A percentile compares a stretch with the other conserved stretches of the same genome.
These are phyloP conservation scores for Hypoxylon sp. DNA, from an alignment of 2,329 filamentous ascomycete genomes.

Conservation along the genomic window DNA sequence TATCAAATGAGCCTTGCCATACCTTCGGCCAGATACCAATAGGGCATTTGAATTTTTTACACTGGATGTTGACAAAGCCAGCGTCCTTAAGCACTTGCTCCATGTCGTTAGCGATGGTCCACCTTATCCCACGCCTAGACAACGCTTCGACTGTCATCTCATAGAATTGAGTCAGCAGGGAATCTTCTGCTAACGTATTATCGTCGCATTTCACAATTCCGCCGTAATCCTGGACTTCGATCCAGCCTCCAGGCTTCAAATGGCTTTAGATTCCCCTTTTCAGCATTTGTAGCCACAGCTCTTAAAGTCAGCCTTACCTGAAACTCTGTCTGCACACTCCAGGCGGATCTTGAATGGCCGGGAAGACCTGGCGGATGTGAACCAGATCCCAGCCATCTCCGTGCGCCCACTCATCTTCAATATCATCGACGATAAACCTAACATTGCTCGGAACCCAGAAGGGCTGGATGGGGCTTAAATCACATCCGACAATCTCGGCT, in stretches of 20 bases:
- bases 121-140: constrained; percentile 36
- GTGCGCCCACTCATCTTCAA: constrained; percentile 63
- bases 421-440: constrained; percentile 68
- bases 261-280: constrained; percentile 42
- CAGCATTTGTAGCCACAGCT: constrained; percentile 4
- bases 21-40: constrained; percentile 58
- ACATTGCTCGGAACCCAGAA: constrained; percentile 64
- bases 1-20: background rate
- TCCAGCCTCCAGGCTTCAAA: constrained; percentile 47
- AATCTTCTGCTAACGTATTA: constrained; percentile 37
- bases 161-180: constrained; percentile 38
- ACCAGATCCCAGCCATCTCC: constrained; percentile 66
- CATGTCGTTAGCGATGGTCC: constrained; percentile 42
- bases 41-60: constrained; percentile 53
- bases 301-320: constrained; percentile 12
- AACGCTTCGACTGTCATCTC: constrained; percentile 34
- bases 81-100: constrained; percentile 35
- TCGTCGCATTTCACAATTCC: constrained; percentile 46
- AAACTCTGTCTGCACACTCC: constrained; percentile 26
- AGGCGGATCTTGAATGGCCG: constrained; percentile 60
- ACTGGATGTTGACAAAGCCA: constrained; percentile 48
- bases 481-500: constrained; percentile 46
- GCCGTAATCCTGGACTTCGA: constrained; percentile 48
- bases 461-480: constrained; percentile 48
- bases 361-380: constrained; percentile 63